Percentiles rank a stretch among this genome's conserved stretches.
phyloP scores from a whole-genome alignment of 108 stramenopile species.

The Aureococcus anophagefferens region DNA sequence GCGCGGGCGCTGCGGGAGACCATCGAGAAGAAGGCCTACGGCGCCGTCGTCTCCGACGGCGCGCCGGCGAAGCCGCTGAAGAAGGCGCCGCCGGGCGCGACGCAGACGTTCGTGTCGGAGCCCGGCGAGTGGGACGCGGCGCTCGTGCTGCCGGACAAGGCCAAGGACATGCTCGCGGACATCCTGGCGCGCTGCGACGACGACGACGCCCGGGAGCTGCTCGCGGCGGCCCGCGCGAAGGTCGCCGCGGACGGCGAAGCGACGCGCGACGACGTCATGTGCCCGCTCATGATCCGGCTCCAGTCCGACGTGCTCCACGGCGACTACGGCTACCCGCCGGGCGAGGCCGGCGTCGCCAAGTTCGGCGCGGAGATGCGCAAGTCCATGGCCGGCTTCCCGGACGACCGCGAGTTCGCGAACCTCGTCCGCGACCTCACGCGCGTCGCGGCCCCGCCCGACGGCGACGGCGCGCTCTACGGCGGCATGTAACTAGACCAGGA shows the following conservation, averaged over 20 bases:
- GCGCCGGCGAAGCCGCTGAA: background rate
- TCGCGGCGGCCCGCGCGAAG: background rate
- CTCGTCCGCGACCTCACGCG: conserved; percentile 1
- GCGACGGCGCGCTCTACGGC: too few species aligned
- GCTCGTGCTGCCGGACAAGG: background rate
- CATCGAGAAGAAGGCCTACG: background rate
- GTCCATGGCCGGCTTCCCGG: background rate
- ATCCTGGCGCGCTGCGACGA: background rate
- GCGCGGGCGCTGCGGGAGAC: background rate
- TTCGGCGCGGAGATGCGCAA: background rate
- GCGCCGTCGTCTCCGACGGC: background rate
- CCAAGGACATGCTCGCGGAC: background rate
- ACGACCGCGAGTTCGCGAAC: background rate
- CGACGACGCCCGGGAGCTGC: background rate
- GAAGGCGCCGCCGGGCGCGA: background rate
- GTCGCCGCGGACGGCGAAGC: background rate
- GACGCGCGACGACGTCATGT: too few species aligned
- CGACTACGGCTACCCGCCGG: background rate
- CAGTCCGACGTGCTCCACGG: background rate
- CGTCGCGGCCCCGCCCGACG: too few species aligned
- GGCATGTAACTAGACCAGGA: too few species aligned
- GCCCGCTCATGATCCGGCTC: background rate
- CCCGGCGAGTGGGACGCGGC: background rate
- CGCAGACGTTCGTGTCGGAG: too few species aligned
- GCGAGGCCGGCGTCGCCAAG: background rate